Conservation (phyloP, 2,329 filamentous ascomycete species). For the Verticillium nubilum region DNA sequence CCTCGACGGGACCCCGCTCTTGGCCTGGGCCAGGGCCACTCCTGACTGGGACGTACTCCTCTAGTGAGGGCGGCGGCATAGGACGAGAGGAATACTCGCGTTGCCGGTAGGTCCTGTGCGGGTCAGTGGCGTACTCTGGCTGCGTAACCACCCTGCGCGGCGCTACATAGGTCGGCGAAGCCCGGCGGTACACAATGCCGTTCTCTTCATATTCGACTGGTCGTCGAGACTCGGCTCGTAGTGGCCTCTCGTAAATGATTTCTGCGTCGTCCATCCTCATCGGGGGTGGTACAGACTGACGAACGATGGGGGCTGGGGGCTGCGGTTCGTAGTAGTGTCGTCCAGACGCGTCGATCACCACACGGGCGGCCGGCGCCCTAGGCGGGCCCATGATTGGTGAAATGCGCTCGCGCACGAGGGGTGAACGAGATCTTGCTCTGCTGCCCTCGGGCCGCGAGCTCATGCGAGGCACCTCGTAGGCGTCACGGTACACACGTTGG, state of each 20-base stretch:
- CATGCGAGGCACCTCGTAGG: constrained; percentile 35
- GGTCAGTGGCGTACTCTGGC: constrained; percentile 50
- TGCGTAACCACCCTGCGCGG: constrained; percentile 56
- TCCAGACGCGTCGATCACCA: constrained; percentile 78
- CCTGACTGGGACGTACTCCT: constrained; percentile 37
- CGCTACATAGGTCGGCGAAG: constrained; percentile 44
- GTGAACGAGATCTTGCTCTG: constrained; percentile 42
- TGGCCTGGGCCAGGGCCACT: constrained; percentile 14
- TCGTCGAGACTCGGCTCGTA: constrained; percentile 46
- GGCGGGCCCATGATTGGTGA: constrained; percentile 45
- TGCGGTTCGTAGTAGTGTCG: constrained; percentile 66
- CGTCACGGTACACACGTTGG: constrained; percentile 38
- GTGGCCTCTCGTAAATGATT: constrained; percentile 61
- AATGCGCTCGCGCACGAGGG: constrained; percentile 35
- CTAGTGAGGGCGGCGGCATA: constrained; percentile 26
- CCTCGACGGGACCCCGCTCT: constrained; percentile 38
- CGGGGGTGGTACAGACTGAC: constrained; percentile 50
- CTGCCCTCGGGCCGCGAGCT: constrained; percentile 44
- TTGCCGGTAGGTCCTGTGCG: constrained; percentile 48
- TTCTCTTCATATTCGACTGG: constrained; percentile 43
- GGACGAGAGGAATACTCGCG: constrained; percentile 53
- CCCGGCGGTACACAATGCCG: constrained; percentile 40
- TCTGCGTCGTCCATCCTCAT: constrained; percentile 42
- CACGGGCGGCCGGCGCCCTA: constrained; percentile 53
- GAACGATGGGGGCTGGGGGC: constrained; percentile 23